A percentile compares a stretch with the other conserved stretches of the same genome.
Evolutionary conservation across 371 early-diverging fungal species (phyloP).

Genomic region (Mucor saturninus): DNA sequence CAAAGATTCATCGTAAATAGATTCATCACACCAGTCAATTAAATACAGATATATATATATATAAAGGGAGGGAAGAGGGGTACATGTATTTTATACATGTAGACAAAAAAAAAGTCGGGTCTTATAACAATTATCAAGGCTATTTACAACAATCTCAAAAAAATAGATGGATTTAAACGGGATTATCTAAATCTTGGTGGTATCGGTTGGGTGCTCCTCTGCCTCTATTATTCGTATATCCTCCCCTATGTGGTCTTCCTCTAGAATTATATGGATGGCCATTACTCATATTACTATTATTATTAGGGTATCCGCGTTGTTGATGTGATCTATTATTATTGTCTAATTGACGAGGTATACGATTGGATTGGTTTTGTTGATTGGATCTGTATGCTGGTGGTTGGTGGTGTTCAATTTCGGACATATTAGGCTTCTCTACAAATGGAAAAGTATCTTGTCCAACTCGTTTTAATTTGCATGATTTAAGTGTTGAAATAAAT

Average conservation of each 20-base stretch:
- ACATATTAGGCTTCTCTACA: constrained; percentile 45
- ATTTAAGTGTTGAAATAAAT: constrained; percentile 18
- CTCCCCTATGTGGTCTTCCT: constrained; percentile 6
- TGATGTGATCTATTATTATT: constrained; percentile 10
- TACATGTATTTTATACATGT: no score
- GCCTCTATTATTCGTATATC: constrained; percentile 8
- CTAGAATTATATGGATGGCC: constrained; percentile 1
- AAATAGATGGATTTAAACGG: neutral
- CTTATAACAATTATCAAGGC: neutral
- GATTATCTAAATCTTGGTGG: constrained; percentile 22
- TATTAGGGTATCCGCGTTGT: constrained; percentile 1
- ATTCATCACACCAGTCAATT: no score
- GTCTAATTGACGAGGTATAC: neutral
- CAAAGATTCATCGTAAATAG: no score
- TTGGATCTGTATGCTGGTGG: constrained; percentile 2
- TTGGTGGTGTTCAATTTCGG: constrained; percentile 28
- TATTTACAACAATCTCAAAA: neutral
- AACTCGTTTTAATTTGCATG: constrained; percentile 32
- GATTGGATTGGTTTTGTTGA: constrained; percentile 5
- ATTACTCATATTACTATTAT: constrained; percentile 7
- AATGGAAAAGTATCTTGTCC: constrained; percentile 48
- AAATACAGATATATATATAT: no score
- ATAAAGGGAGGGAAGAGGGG: no score
- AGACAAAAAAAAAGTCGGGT: no score
- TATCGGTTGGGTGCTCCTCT: constrained; percentile 9